These are phyloP conservation scores for Oryza brachyantha DNA, from an alignment of 176 grass and related monocot species.

Conservation along the genomic window DNA sequence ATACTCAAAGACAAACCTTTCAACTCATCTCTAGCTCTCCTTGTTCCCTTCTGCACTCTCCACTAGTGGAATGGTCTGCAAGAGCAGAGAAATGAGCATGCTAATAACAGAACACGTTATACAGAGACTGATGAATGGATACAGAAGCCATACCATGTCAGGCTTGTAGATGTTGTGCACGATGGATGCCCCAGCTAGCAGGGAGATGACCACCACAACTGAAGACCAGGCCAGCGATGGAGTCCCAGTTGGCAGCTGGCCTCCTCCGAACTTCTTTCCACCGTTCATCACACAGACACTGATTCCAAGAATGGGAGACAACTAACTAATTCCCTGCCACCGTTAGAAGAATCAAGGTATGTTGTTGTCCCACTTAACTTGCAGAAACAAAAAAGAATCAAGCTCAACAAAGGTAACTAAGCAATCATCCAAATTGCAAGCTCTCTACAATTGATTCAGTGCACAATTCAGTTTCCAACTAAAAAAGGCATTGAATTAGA, in stretches of 20 bases:
- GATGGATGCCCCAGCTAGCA: slow-evolving; percentile 41
- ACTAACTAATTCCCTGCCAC: not conserved
- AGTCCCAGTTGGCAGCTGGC: slow-evolving; percentile 48
- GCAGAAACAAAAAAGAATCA: too few relatives aligned
- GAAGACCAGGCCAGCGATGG: slow-evolving; percentile 59
- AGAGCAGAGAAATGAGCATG: not conserved
- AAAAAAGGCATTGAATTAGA: too few relatives aligned
- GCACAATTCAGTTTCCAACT: too few relatives aligned
- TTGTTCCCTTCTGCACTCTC: not conserved
- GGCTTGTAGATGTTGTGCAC: slow-evolving; percentile 65
- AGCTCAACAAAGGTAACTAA: too few relatives aligned
- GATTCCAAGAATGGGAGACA: not conserved
- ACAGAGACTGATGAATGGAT: not conserved
- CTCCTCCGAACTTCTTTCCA: slow-evolving; percentile 48
- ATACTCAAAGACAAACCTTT: not conserved
- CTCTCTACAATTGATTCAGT: too few relatives aligned
- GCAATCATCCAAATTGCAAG: too few relatives aligned
- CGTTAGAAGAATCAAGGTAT: not conserved
- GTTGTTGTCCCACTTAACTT: too few relatives aligned
- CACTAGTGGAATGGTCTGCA: slow-evolving; percentile 48
- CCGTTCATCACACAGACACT: not conserved
- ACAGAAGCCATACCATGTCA: slow-evolving; percentile 27
- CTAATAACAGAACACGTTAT: not conserved
- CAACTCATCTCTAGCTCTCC: not conserved
- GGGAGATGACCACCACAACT: slow-evolving; percentile 54